These are phyloP conservation scores for Coemansia sp. DNA, from an alignment of 192 early-diverging fungal genomes.

Conservation along the genomic window DNA sequence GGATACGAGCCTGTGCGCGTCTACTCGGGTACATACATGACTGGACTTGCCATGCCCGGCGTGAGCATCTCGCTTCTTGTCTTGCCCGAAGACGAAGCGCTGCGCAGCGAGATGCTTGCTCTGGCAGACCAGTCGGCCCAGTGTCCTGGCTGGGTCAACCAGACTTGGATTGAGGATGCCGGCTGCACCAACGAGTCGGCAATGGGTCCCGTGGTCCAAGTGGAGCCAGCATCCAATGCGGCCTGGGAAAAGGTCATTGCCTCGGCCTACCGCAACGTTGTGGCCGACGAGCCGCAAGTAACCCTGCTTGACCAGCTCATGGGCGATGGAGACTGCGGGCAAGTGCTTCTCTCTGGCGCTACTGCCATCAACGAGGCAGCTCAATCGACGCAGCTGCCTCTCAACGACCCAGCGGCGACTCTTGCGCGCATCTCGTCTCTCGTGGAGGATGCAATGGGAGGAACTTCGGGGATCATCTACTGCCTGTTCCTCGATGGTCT, in stretches of 20 bases:
- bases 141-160: conserved; percentile 66
- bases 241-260: conserved; percentile 54
- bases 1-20: conserved; percentile 56
- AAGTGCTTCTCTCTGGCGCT: conserved; percentile 65
- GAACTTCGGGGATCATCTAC: conserved; percentile 74
- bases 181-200: conserved; percentile 39
- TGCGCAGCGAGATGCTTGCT: conserved; percentile 36
- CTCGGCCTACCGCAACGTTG: conserved; percentile 50
- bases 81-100: conserved; percentile 48
- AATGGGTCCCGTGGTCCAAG: conserved; percentile 12
- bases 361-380: conserved; percentile 57
- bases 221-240: conserved; percentile 41
- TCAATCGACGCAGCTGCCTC: conserved; percentile 36
- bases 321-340: conserved; percentile 85
- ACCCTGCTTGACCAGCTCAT: conserved; percentile 69
- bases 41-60: conserved; percentile 79
- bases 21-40: conserved; percentile 72
- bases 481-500: conserved; percentile 70
- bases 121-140: conserved; percentile 59
- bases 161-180: conserved; percentile 35
- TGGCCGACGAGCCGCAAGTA: conserved; percentile 57
- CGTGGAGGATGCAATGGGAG: conserved; percentile 74
- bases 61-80: conserved; percentile 66
- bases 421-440: conserved; percentile 60
- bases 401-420: conserved; percentile 56